Conservation (phyloP, 257 asterid genomes). For the Anisodus acutangulus region DNA sequence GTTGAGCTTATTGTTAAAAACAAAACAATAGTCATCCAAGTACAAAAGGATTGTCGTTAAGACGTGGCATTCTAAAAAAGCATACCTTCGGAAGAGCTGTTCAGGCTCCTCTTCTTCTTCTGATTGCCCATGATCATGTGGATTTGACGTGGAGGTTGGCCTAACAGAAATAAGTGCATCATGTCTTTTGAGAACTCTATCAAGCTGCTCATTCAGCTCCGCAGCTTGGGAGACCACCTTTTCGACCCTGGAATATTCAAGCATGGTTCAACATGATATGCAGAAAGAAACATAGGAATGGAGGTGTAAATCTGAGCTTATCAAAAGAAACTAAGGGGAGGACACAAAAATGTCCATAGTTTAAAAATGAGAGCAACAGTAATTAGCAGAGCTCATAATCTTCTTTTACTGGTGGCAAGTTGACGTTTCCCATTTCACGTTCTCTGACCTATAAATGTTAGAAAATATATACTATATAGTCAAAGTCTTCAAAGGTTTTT, state of each 20-base stretch:
- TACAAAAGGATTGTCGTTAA: background rate
- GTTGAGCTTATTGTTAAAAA: background rate
- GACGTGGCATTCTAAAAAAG: background rate
- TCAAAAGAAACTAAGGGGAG: background rate
- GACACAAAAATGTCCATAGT: background rate
- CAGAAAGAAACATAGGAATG: background rate
- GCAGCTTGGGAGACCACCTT: slow-evolving; percentile 63
- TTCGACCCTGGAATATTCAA: slow-evolving; percentile 51
- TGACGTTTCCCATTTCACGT: background rate
- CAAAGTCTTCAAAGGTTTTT: no score
- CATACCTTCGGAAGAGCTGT: slow-evolving; percentile 78
- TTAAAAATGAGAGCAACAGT: background rate
- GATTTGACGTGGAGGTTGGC: slow-evolving; percentile 57
- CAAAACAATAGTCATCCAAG: background rate
- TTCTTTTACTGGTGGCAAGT: background rate
- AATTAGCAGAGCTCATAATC: no score
- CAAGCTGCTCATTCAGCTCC: slow-evolving; percentile 90
- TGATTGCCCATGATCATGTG: slow-evolving; percentile 46
- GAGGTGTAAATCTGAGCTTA: background rate
- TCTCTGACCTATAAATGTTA: background rate
- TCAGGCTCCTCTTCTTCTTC: slow-evolving; percentile 89
- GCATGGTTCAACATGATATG: background rate
- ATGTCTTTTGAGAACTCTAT: slow-evolving; percentile 71
- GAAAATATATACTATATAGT: background rate
- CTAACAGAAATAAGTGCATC: slow-evolving; percentile 68